Conservation (phyloP, 108 stramenopile species). For the Cyclostephanos invisitatus region DNA sequence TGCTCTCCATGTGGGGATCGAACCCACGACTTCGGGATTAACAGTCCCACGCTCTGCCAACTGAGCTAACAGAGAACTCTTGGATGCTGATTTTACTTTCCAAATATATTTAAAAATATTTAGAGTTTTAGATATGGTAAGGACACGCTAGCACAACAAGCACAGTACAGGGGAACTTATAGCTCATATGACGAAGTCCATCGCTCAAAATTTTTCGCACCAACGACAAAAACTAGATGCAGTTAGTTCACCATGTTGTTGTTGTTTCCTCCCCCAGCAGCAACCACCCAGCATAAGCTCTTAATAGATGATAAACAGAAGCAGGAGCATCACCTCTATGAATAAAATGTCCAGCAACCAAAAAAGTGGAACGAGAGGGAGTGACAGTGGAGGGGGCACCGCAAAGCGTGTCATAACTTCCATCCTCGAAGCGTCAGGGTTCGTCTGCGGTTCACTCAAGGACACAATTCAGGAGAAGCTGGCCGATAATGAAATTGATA, state of each 20-base stretch:
- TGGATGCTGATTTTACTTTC: background rate
- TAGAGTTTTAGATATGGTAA: no score
- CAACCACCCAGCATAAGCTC: no score
- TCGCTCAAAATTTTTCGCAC: no score
- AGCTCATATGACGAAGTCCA: no score
- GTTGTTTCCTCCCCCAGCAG: no score
- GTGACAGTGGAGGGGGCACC: conserved; percentile 10
- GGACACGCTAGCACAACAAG: no score
- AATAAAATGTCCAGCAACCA: conserved; percentile 7
- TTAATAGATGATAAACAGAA: no score
- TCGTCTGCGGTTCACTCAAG: conserved; percentile 43
- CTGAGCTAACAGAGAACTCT: conserved; percentile 38
- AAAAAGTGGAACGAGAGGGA: background rate
- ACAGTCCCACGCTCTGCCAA: conserved; percentile 55
- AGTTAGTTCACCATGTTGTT: no score
- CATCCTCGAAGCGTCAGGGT: conserved; percentile 37
- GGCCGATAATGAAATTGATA: conserved; percentile 31
- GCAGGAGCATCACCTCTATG: background rate
- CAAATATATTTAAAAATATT: background rate
- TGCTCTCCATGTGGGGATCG: conserved; percentile 29
- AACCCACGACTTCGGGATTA: conserved; percentile 45
- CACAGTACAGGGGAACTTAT: no score
- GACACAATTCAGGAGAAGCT: conserved; percentile 31
- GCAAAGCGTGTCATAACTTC: conserved; percentile 33
- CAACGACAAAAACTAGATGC: no score